These are phyloP conservation scores for Scleroderma citrinum DNA, from an alignment of 768 basidiomycete genomes.

Conservation along the genomic window DNA sequence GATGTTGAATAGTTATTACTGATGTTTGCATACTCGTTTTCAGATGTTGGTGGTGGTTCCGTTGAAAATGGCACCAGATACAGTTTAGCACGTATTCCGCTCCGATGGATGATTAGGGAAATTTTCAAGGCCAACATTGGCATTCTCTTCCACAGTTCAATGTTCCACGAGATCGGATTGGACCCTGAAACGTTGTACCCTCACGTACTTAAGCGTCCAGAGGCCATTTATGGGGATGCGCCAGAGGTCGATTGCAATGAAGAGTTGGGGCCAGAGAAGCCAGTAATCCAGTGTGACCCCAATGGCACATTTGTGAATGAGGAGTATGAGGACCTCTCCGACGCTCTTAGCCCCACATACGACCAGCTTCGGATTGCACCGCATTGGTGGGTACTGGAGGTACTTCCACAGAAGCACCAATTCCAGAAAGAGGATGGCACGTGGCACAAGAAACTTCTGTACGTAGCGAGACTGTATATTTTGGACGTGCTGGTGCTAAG, in stretches of 20 bases:
- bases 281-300: background rate
- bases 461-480: no score
- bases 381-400: slow-evolving; percentile 66
- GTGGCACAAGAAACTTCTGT: slow-evolving; percentile 16
- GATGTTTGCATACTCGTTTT: background rate
- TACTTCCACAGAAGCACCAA: slow-evolving; percentile 33
- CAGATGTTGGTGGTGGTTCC: slow-evolving; percentile 74
- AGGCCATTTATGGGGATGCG: slow-evolving; percentile 26
- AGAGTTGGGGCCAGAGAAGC: slow-evolving; percentile 5
- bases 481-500: background rate
- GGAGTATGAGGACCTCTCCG: slow-evolving; percentile 56
- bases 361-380: slow-evolving; percentile 48
- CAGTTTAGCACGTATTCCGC: slow-evolving; percentile 61
- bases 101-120: slow-evolving; percentile 76
- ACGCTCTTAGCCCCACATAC: slow-evolving; percentile 44
- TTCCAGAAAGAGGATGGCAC: slow-evolving; percentile 21
- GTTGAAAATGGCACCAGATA: slow-evolving; percentile 51
- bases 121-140: slow-evolving; percentile 51
- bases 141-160: slow-evolving; percentile 49
- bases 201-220: slow-evolving; percentile 36
- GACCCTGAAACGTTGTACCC: slow-evolving; percentile 44
- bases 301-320: slow-evolving; percentile 32
- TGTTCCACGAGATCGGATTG: slow-evolving; percentile 39
- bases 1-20: background rate
- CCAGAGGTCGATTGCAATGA: background rate